phyloP scores from a whole-genome alignment of 345 rosid species.

The Garcia nutans region DNA sequence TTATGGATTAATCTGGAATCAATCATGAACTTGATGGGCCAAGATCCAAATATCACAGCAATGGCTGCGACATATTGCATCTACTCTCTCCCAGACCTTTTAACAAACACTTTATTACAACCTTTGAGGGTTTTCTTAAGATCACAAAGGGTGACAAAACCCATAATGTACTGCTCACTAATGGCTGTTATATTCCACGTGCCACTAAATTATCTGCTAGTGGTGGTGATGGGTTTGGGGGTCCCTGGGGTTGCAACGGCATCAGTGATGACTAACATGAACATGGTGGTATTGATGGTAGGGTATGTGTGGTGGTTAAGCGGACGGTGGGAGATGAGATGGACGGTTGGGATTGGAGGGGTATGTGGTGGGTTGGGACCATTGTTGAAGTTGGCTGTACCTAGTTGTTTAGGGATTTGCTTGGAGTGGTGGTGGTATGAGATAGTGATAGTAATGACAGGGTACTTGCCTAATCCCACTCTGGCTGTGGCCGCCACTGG shows the following conservation, averaged over 20 bases:
- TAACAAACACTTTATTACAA: conserved; percentile 79
- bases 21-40: conserved; percentile 85
- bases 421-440: conserved; percentile 99
- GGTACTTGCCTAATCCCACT: conserved; percentile 83
- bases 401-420: conserved; percentile 94
- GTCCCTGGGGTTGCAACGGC: conserved; percentile 97
- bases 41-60: conserved; percentile 73
- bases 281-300: conserved; percentile 70
- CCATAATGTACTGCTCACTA: conserved; percentile 91
- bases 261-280: conserved; percentile 83
- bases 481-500: conserved; percentile 93
- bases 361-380: conserved; percentile 65
- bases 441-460: conserved; percentile 84
- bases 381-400: conserved; percentile 77
- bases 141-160: conserved; percentile 88
- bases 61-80: conserved; percentile 81
- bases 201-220: conserved; percentile 71
- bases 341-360: conserved; percentile 44
- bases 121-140: conserved; percentile 84
- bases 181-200: conserved; percentile 76
- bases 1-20: conserved; percentile 80
- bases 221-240: conserved; percentile 57
- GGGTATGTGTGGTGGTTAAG: conserved; percentile 70
- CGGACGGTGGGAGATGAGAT: conserved; percentile 53
- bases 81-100: conserved; percentile 87